These are phyloP conservation scores for Ophioceras dolichostomum DNA, from an alignment of 2,329 filamentous ascomycete genomes.

Conservation along the genomic window DNA sequence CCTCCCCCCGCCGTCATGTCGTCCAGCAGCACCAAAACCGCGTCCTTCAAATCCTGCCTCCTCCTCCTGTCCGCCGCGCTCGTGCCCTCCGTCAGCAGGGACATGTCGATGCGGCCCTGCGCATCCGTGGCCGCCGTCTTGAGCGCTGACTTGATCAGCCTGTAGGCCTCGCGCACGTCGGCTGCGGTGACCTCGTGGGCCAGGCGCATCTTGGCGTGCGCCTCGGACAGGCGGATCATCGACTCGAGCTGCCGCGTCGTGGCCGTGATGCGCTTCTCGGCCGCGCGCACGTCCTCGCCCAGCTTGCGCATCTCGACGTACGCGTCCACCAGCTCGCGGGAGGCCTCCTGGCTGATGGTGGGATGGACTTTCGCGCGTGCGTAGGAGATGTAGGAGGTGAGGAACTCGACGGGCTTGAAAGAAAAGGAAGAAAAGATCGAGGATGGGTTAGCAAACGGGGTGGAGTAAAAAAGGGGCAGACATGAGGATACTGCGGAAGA, in stretches of 20 bases:
- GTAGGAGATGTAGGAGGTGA: conserved; percentile 95
- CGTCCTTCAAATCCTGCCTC: conserved; percentile 73
- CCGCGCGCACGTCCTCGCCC: conserved; percentile 72
- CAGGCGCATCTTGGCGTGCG: conserved; percentile 95
- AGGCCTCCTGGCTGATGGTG: conserved; percentile 64
- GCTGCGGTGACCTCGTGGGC: conserved; percentile 59
- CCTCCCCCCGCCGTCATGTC: conserved; percentile 59
- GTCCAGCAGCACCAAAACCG: conserved; percentile 62
- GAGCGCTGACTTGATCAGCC: conserved; percentile 84
- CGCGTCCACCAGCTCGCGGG: conserved; percentile 69
- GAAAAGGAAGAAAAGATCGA: too few species aligned
- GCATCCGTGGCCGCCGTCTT: conserved; percentile 96
- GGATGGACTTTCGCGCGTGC: conserved; percentile 81
- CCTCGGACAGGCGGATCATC: conserved; percentile 95
- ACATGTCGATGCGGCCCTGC: conserved; percentile 93
- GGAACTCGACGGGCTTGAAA: conserved; percentile 87
- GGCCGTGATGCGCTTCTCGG: conserved; percentile 93
- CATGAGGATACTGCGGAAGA: too few species aligned
- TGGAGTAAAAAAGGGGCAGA: neutral
- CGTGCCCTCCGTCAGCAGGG: conserved; percentile 85
- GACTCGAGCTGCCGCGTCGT: conserved; percentile 94
- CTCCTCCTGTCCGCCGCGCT: conserved; percentile 75
- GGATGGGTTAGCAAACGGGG: neutral
- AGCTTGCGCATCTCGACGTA: conserved; percentile 95
- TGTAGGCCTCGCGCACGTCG: conserved; percentile 84